phyloP scores from a whole-genome alignment of 371 early-diverging fungal species.

The Thermomucor indicae-seudaticae region DNA sequence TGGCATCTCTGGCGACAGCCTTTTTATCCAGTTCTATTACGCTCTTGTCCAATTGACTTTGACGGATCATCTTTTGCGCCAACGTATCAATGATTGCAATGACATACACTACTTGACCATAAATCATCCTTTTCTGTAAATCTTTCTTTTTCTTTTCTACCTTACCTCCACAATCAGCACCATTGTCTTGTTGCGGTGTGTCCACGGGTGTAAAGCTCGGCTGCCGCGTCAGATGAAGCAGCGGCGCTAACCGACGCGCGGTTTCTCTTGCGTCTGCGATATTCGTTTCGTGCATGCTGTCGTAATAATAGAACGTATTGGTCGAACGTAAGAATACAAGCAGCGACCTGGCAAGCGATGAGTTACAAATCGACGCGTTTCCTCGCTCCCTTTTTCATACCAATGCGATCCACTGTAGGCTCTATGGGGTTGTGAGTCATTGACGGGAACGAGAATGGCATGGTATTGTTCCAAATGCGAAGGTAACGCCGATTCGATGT shows the following conservation, averaged over 20 bases:
- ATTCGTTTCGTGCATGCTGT: constrained; percentile 35
- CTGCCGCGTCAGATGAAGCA: constrained; percentile 10
- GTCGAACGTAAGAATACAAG: constrained; percentile 30
- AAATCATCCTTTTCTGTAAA: background rate
- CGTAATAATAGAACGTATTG: constrained; percentile 42
- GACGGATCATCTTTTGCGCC: too few species aligned
- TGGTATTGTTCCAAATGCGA: constrained; percentile 19
- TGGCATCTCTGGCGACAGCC: constrained; percentile 4
- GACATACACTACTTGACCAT: constrained; percentile 21
- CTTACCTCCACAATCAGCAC: constrained; percentile 49
- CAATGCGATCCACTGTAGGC: constrained; percentile 49
- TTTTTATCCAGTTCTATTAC: too few species aligned
- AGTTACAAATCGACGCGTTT: background rate
- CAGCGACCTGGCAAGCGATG: constrained; percentile 20
- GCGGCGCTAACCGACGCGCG: constrained; percentile 7
- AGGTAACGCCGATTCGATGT: constrained; percentile 29
- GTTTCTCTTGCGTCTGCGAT: constrained; percentile 20
- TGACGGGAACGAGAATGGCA: constrained; percentile 43
- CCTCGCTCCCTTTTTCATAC: constrained; percentile 6
- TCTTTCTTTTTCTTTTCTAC: too few species aligned
- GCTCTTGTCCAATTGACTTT: too few species aligned
- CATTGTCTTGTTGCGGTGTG: constrained; percentile 48
- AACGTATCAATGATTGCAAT: constrained; percentile 34
- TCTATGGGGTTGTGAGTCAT: constrained; percentile 33
- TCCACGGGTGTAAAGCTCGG: constrained; percentile 22